These are phyloP conservation scores for Pleurozium schreberi DNA, from an alignment of 225 moss, liverwort and hornwort genomes.

Conservation along the genomic window DNA sequence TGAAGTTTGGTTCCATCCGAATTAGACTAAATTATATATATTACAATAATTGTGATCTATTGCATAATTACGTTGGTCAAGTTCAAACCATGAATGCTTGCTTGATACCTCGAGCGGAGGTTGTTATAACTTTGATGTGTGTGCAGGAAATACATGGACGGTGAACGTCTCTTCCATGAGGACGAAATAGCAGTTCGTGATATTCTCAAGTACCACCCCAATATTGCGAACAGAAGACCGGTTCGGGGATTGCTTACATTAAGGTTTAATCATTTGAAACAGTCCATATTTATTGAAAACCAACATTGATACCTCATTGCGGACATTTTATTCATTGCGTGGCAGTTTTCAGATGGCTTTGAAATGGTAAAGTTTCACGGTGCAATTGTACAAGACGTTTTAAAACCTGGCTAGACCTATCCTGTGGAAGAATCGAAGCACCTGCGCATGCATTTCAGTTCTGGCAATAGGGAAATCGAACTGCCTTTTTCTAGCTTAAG, in stretches of 20 bases:
- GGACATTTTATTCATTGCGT: neutral
- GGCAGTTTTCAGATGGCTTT: neutral
- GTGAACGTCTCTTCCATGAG: neutral
- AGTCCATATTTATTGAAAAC: no score
- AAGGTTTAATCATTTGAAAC: constrained; percentile 28
- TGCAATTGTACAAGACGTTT: neutral
- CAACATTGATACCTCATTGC: neutral
- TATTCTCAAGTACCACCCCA: constrained; percentile 37
- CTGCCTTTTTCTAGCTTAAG: no score
- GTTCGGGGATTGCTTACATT: constrained; percentile 34
- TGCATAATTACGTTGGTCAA: neutral
- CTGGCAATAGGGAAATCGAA: neutral
- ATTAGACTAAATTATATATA: neutral
- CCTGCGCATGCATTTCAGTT: neutral
- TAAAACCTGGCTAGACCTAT: neutral
- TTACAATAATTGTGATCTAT: neutral
- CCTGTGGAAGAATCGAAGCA: no score
- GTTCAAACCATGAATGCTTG: neutral
- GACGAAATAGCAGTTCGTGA: constrained; percentile 1
- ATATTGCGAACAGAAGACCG: constrained; percentile 26
- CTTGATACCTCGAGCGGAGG: neutral
- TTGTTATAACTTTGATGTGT: no score
- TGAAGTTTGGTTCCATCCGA: neutral
- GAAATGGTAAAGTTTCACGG: neutral
- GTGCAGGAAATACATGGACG: neutral